Evolutionary conservation across 2,329 filamentous ascomycete species (phyloP).

Genomic region (Monilinia polystroma): DNA sequence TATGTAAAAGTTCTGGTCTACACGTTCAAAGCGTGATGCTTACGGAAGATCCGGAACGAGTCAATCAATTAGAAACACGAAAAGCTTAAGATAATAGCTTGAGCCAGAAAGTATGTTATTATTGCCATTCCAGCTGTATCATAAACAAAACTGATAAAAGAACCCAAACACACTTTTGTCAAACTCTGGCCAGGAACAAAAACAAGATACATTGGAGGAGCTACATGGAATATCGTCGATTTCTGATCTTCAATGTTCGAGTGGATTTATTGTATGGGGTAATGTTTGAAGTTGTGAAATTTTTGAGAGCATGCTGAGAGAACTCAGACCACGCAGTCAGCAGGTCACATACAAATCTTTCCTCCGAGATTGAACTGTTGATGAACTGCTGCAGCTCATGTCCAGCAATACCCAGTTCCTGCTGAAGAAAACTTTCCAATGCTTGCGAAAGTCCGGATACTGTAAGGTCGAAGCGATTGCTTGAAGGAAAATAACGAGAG

Average conservation of each 20-base stretch:
- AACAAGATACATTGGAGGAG: neutral
- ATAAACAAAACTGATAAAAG: neutral
- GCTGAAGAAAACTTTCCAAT: conserved; percentile 10
- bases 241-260: conserved; percentile 8
- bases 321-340: conserved; percentile 21
- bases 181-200: neutral
- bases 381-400: conserved; percentile 15
- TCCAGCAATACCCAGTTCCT: conserved; percentile 1
- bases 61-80: neutral
- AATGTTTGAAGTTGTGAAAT: neutral
- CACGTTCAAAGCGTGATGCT: neutral
- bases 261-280: neutral
- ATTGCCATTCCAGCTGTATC: neutral
- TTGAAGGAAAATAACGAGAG: conserved; percentile 25
- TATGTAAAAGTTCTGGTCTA: neutral
- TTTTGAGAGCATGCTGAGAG: conserved; percentile 19
- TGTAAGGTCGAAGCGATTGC: conserved; percentile 22
- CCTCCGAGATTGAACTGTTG: conserved; percentile 20
- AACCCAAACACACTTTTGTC: neutral
- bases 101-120: neutral
- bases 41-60: neutral
- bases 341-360: conserved; percentile 21
- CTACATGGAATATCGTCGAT: conserved; percentile 22
- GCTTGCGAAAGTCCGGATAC: conserved; percentile 9
- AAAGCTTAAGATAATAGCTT: neutral